A percentile compares a stretch with the other conserved stretches of the same genome.
Evolutionary conservation across 768 basidiomycete species (phyloP).

Genomic region (Kwoniella sp.): DNA sequence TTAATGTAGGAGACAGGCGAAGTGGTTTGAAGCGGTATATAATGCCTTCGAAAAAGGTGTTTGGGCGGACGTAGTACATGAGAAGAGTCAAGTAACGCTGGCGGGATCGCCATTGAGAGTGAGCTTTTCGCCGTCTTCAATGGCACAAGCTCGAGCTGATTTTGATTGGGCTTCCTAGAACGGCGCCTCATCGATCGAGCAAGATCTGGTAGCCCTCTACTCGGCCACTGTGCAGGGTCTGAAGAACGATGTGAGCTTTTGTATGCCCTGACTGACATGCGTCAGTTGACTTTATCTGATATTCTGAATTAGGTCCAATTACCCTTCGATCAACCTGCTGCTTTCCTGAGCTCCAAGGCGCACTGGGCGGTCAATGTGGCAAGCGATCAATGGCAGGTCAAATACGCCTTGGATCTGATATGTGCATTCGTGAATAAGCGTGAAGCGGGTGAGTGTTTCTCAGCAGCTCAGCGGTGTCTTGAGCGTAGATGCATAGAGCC

Average conservation of each 20-base stretch:
- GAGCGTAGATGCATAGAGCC: too few species aligned
- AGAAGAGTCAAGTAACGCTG: conserved; percentile 61
- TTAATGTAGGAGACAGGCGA: conserved; percentile 64
- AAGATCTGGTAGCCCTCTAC: conserved; percentile 69
- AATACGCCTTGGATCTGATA: conserved; percentile 56
- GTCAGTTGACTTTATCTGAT: too few species aligned
- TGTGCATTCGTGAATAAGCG: conserved; percentile 79
- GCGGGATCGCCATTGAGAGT: conserved; percentile 31
- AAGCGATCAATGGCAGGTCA: conserved; percentile 42
- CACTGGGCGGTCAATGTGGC: conserved; percentile 64
- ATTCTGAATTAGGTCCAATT: conserved; percentile 65
- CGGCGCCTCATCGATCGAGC: conserved; percentile 60
- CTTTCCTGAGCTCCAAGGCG: conserved; percentile 63
- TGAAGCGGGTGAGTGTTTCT: conserved; percentile 62
- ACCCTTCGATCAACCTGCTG: conserved; percentile 60
- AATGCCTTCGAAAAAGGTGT: conserved; percentile 65
- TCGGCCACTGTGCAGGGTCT: conserved; percentile 68
- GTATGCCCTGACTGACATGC: too few species aligned
- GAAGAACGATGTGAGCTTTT: conserved; percentile 66
- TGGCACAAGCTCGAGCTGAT: background rate
- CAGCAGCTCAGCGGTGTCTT: background rate
- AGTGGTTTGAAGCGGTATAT: conserved; percentile 62
- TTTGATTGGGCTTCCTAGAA: conserved; percentile 52
- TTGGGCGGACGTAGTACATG: conserved; percentile 62
- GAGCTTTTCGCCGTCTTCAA: conserved; percentile 6